A percentile compares a stretch with the other conserved stretches of the same genome.
Evolutionary conservation across 139 green algal species (phyloP).

Genomic region (Picochlorum sp.): DNA sequence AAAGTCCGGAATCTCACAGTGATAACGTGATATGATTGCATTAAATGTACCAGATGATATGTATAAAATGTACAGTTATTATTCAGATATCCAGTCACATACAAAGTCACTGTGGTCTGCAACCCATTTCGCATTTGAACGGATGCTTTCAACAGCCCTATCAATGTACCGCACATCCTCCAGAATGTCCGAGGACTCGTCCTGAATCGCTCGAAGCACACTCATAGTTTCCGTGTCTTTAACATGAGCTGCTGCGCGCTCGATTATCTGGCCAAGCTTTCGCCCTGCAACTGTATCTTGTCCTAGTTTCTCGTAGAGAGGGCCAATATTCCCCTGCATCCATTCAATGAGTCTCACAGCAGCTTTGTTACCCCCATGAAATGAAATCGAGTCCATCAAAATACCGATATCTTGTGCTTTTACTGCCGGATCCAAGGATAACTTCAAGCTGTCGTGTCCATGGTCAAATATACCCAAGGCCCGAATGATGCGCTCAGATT

Average conservation of each 20-base stretch:
- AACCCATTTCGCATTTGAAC: constrained; percentile 24
- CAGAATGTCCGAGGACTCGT: background rate
- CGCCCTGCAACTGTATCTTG: constrained; percentile 16
- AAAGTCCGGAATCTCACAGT: background rate
- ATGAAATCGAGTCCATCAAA: constrained; percentile 14
- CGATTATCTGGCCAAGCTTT: constrained; percentile 19
- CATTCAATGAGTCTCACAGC: background rate
- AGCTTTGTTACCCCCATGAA: background rate
- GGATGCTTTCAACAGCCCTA: constrained; percentile 32
- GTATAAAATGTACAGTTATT: background rate
- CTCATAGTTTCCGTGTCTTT: constrained; percentile 5
- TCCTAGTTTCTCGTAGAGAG: constrained; percentile 1
- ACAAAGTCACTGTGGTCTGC: constrained; percentile 8
- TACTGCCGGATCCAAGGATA: background rate
- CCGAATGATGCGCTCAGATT: constrained; percentile 27
- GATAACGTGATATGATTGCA: background rate
- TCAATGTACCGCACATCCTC: constrained; percentile 21
- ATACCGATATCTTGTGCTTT: constrained; percentile 11
- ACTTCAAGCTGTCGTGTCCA: background rate
- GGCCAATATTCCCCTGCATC: background rate
- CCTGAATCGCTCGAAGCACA: constrained; percentile 20
- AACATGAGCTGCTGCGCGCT: constrained; percentile 26
- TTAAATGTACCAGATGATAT: background rate
- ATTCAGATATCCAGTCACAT: constrained; percentile 20
- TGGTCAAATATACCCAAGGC: constrained; percentile 23